A percentile compares a stretch with the other conserved stretches of the same genome.
Conservation (phyloP, 768 basidiomycete genomes). For the Tylopilus plumbeoviolaceoides region DNA sequence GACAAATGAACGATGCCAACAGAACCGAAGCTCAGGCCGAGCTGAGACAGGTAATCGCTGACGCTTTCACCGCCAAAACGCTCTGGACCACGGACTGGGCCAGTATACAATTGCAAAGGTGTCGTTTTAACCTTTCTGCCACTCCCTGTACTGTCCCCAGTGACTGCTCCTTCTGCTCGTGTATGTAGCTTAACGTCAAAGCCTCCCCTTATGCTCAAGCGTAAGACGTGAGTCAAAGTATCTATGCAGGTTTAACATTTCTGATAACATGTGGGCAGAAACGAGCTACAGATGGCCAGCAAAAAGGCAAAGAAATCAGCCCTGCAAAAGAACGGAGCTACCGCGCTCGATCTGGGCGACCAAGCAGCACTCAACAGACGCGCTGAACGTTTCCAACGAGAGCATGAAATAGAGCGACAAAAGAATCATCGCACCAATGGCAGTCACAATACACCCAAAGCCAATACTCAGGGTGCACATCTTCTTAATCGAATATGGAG, state of each 20-base stretch:
- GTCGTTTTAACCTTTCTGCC: constrained; percentile 1
- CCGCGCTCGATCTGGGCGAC: constrained; percentile 54
- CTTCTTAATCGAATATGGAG: constrained; percentile 44
- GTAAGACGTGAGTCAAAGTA: constrained; percentile 56
- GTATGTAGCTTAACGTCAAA: constrained; percentile 54
- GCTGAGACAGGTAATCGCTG: constrained; percentile 94
- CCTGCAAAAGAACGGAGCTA: constrained; percentile 37
- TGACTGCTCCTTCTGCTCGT: constrained; percentile 15
- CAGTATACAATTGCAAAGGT: constrained; percentile 85
- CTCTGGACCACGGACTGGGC: constrained; percentile 96
- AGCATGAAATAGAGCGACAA: constrained; percentile 82
- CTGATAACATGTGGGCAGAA: constrained; percentile 28
- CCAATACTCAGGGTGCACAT: constrained; percentile 49
- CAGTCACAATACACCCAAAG: constrained; percentile 35
- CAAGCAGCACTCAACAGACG: constrained; percentile 68
- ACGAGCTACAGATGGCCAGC: constrained; percentile 41
- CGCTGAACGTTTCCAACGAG: constrained; percentile 86
- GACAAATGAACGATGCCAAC: constrained; percentile 87
- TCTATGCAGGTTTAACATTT: not conserved
- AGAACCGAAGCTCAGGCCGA: constrained; percentile 87
- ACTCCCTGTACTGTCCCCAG: constrained; percentile 13
- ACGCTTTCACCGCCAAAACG: constrained; percentile 78
- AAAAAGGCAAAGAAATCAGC: constrained; percentile 59
- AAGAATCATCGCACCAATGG: constrained; percentile 37
- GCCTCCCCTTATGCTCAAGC: constrained; percentile 55